Evolutionary conservation across 2,329 filamentous ascomycete genomes (phyloP).

Genomic region (Orbilia ellipsospora): DNA sequence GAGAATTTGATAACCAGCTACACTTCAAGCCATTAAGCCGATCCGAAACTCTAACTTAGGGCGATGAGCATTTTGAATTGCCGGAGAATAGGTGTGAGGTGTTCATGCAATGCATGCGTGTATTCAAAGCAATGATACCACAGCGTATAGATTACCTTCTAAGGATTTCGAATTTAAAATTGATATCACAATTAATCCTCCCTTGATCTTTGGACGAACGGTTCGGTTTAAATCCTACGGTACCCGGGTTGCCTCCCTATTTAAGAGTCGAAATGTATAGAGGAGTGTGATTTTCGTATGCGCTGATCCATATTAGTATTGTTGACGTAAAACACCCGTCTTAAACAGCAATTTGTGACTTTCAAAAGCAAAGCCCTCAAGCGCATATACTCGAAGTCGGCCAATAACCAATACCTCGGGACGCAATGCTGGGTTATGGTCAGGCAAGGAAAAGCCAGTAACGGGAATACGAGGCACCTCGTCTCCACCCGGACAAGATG

Average conservation of each 20-base stretch:
- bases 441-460: slow-evolving; percentile 33
- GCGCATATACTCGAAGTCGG: not conserved
- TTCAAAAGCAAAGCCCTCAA: slow-evolving; percentile 6
- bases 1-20: not conserved
- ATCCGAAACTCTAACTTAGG: not conserved
- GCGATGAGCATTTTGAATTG: slow-evolving; percentile 1
- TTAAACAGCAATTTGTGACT: slow-evolving; percentile 26
- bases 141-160: no score
- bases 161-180: slow-evolving; percentile 1
- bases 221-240: not conserved
- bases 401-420: slow-evolving; percentile 40
- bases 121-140: not conserved
- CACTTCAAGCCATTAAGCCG: no score
- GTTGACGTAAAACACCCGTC: slow-evolving; percentile 25
- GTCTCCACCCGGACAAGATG: slow-evolving; percentile 37
- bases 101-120: slow-evolving; percentile 28
- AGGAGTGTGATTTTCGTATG: no score
- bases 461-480: slow-evolving; percentile 41
- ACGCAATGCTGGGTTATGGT: slow-evolving; percentile 7
- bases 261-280: no score
- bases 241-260: not conserved
- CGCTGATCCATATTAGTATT: slow-evolving; percentile 14
- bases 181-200: slow-evolving; percentile 30
- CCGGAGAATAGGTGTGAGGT: slow-evolving; percentile 31
- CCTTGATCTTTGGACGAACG: not conserved